Evolutionary conservation across 2,329 filamentous ascomycete genomes (phyloP), one percentile per base, ranked within the genome.

Genomic region (Stachybotrys chlorohalonatus): DNA sequence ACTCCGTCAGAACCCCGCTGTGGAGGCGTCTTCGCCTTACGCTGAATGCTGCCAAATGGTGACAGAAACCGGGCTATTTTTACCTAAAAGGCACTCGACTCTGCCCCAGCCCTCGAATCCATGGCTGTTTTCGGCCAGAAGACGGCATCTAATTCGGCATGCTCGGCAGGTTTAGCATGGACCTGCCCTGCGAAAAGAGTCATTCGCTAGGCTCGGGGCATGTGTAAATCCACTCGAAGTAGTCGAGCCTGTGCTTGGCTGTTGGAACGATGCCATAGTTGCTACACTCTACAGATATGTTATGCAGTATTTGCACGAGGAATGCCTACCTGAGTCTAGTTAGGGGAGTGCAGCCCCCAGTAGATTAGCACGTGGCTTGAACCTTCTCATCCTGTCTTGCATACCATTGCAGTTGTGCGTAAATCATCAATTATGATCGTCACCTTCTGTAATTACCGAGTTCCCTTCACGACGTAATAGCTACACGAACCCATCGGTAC

Each of bases 1-100:
- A 57, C 61, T 63, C 63, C 63, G 63, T 56, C 42, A 56, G 52
- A 64, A 64, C 63, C 63, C 63, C 63, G 63, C 63, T 64, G 64
- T 62, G 57, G 57, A 58, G 52, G 56, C 55, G 60, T 47, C 8
- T 42, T 42, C 36, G 36, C 36, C 36, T 42, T 42, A 13, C 9
- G 8, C 8, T 42, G 13, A 42, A 42, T 2, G 36, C 36, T 42
- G 13, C 36, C 13, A 9, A 42, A 13, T 5, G 13, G 36, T 42
- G 8, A 42, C 6, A 5, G 36, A 9, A 9, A 42, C 36, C 36
- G 36, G 36, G 36, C 36, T 42, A 42, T 42, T 42, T 42, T 42
- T 42, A 42, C 36, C 36, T 42, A 42, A 42, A 42, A 9, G 36
- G 36, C 36, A 42, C 36, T 42, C 6, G 36, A 13, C 36, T 42